Base-by-base conservation (phyloP, 176 grass and related monocot species). In the Avena atlantica region DNA sequence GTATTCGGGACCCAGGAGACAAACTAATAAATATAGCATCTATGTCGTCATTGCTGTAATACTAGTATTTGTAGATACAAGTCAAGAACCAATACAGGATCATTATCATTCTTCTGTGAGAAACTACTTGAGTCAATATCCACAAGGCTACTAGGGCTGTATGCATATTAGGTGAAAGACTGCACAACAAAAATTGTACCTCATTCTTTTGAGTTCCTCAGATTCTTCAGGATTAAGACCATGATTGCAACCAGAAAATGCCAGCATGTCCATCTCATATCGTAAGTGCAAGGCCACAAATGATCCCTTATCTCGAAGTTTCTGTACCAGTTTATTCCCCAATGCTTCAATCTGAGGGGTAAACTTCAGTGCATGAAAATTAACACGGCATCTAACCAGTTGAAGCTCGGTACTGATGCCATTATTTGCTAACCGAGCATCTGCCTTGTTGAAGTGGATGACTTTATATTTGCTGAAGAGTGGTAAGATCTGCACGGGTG, bases 241-340 rank as follows among this genome's bases (percentile, higher is more conserved):
- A 85, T 98, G 92, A 76, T 91, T 93, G 74, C 96, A 98, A 87
- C 96, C 96, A 74, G 96, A 98, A 89, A 98, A 98, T 64, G 96
- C 93, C 37, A 98, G 90, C 96, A 98, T 95, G 57, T 98, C 96
- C 96, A 95, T 98, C 91, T 98, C 96, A 79, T 95, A 98, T 79
- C 96, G 91, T 78, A 98, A 94, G 89, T 98, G 96, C 76, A 98
- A 91, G 50, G 96, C 92, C 67, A 95, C 86, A 94, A 92, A 98
- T 83, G 68, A 73, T 64, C 93, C 93, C 48, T 84, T 89, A 14
- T 66, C 80, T 88, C 10, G 87, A 91, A 98, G 88, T 78, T 89
- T 80, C 34, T 88, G 74, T 83, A 90, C 62, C 80, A 98, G 60
- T 86, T 85, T 95, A 76, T 92, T 86, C 58, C 96, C 96, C 83